Evolutionary conservation across 495 filamentous ascomycete genomes (phyloP).

Genomic region (Elasticomyces elasticus): DNA sequence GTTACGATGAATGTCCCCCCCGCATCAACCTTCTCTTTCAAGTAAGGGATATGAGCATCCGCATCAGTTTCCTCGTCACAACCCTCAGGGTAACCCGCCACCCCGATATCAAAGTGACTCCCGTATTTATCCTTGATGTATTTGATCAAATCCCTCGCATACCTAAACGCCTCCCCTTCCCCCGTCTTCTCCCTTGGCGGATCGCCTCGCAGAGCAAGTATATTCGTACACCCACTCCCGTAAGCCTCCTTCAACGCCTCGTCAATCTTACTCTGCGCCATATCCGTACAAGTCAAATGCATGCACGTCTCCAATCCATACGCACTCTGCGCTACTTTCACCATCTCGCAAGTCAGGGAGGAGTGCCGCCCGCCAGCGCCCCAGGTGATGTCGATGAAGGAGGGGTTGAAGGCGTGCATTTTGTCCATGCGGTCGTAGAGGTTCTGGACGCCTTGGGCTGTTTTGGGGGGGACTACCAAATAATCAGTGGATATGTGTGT

Average conservation of each 20-base stretch:
- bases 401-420: constrained; percentile 87
- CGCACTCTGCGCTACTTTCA: constrained; percentile 88
- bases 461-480: constrained; percentile 73
- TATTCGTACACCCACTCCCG: constrained; percentile 94
- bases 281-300: constrained; percentile 98
- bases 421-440: constrained; percentile 98
- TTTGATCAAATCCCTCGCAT: constrained; percentile 86
- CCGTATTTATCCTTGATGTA: constrained; percentile 86
- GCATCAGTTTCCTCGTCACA: constrained; percentile 84
- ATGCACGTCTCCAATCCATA: constrained; percentile 97
- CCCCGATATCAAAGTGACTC: constrained; percentile 94
- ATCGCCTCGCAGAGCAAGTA: constrained; percentile 87
- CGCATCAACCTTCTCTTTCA: constrained; percentile 96
- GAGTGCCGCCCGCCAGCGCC: constrained; percentile 88
- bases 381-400: constrained; percentile 98
- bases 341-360: constrained; percentile 94
- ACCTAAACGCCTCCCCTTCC: constrained; percentile 67
- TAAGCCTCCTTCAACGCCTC: constrained; percentile 80
- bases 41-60: constrained; percentile 74
- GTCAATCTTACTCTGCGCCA: constrained; percentile 85
- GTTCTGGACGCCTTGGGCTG: constrained; percentile 95
- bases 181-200: constrained; percentile 87
- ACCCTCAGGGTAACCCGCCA: constrained; percentile 95
- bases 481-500: background rate
- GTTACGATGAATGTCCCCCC: constrained; percentile 91